Conservation (phyloP, 2,329 filamentous ascomycete genomes). For the Colletotrichum liaoningense region DNA sequence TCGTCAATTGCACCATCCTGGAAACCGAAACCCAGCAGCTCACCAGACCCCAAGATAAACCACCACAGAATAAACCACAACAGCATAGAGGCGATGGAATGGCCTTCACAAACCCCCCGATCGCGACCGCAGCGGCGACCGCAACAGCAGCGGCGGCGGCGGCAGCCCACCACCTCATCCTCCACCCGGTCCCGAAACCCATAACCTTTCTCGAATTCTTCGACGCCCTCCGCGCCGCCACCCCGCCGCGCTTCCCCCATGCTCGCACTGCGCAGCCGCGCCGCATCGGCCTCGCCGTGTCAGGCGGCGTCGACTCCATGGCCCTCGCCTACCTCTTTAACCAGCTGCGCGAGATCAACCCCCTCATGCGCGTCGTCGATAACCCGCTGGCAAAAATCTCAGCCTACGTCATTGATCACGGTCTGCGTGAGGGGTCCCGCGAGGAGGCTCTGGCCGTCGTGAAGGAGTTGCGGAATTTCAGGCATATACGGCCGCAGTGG, state of each 20-base stretch:
- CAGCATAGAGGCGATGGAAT: conserved; percentile 23
- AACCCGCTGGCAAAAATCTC: conserved; percentile 54
- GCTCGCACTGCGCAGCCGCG: conserved; percentile 48
- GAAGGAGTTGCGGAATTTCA: conserved; percentile 49
- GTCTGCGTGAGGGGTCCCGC: conserved; percentile 62
- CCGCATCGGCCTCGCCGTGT: conserved; percentile 78
- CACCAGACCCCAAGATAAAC: too few relatives aligned
- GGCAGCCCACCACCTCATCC: conserved; percentile 40
- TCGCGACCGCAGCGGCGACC: conserved; percentile 8
- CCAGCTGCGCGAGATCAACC: conserved; percentile 50
- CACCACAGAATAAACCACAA: not conserved
- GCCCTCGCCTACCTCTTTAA: conserved; percentile 83
- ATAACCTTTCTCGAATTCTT: conserved; percentile 51
- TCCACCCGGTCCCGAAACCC: conserved; percentile 52
- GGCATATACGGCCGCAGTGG: conserved; percentile 43
- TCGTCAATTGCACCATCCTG: conserved; percentile 1
- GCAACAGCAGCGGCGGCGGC: conserved; percentile 36
- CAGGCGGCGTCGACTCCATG: conserved; percentile 98
- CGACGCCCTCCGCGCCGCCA: conserved; percentile 62
- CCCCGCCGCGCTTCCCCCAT: conserved; percentile 61
- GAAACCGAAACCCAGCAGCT: not conserved
- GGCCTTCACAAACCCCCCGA: conserved; percentile 14
- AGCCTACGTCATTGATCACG: conserved; percentile 68
- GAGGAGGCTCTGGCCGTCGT: conserved; percentile 63
- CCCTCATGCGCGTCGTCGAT: conserved; percentile 55